phyloP scores from a whole-genome alignment of 257 asterid genomes.

The Solanum phureja region DNA sequence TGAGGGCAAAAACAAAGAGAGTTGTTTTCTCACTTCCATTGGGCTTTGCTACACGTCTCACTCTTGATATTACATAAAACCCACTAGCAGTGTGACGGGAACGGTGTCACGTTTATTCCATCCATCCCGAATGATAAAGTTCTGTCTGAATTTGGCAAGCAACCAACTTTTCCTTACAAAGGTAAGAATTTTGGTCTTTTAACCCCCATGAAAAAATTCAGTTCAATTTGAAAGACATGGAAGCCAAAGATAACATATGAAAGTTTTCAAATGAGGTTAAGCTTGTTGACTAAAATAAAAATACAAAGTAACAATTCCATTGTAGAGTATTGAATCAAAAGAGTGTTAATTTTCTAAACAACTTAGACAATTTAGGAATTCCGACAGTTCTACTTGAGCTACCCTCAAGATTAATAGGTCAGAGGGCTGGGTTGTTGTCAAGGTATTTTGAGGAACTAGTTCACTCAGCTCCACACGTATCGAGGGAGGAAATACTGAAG shows the following conservation, averaged over 20 bases:
- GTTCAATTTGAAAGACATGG: background rate
- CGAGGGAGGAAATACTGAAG: background rate
- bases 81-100: background rate
- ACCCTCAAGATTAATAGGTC: background rate
- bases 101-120: background rate
- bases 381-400: background rate
- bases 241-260: background rate
- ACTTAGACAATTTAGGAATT: background rate
- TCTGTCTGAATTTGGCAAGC: background rate
- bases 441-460: background rate
- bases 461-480: background rate
- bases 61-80: background rate
- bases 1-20: background rate
- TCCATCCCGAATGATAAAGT: background rate
- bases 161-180: background rate
- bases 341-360: background rate
- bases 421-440: background rate
- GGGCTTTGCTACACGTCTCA: background rate
- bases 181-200: background rate
- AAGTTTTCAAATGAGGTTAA: background rate
- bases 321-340: background rate
- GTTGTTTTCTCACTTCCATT: background rate
- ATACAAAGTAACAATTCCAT: background rate
- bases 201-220: background rate
- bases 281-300: background rate